Evolutionary conservation across 2,329 filamentous ascomycete species (phyloP).

Genomic region (Aspergillus uvarum): DNA sequence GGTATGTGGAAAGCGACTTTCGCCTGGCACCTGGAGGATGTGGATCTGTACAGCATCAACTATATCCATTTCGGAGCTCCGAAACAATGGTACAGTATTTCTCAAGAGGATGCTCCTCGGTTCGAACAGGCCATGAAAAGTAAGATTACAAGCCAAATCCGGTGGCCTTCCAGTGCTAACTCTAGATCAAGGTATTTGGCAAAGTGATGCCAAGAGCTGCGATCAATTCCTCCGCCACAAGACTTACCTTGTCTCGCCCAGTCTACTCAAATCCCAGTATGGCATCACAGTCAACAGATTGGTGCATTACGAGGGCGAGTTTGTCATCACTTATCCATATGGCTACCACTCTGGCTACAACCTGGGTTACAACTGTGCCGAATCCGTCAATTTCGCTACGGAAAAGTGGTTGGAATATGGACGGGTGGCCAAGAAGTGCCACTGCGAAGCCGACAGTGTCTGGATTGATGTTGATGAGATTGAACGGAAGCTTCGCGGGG

Average conservation of each 20-base stretch:
- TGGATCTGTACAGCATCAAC: conserved; percentile 99
- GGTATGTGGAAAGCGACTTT: conserved; percentile 99
- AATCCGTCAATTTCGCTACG: conserved; percentile 96
- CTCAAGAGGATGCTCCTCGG: conserved; percentile 85
- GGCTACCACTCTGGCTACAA: conserved; percentile 99
- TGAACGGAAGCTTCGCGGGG: conserved; percentile 87
- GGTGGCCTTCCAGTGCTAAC: neutral
- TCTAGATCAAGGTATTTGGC: conserved; percentile 65
- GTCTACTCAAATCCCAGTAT: conserved; percentile 80
- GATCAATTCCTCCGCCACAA: conserved; percentile 97
- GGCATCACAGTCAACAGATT: conserved; percentile 95
- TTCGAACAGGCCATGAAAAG: conserved; percentile 95
- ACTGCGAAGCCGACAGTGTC: conserved; percentile 95
- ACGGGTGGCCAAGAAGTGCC: conserved; percentile 92
- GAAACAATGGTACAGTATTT: conserved; percentile 99
- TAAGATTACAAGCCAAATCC: conserved; percentile 19
- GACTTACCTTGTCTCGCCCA: conserved; percentile 92
- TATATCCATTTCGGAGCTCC: conserved; percentile 98
- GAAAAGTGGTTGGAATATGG: conserved; percentile 95
- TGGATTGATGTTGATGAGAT: conserved; percentile 98
- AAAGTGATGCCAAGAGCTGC: conserved; percentile 90
- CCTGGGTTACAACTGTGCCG: conserved; percentile 95
- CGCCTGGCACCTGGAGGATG: conserved; percentile 97
- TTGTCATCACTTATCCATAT: conserved; percentile 97
- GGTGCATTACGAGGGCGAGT: conserved; percentile 94